Evolutionary conservation across 306 rosid species (phyloP).

Genomic region (Rosa rugosa): DNA sequence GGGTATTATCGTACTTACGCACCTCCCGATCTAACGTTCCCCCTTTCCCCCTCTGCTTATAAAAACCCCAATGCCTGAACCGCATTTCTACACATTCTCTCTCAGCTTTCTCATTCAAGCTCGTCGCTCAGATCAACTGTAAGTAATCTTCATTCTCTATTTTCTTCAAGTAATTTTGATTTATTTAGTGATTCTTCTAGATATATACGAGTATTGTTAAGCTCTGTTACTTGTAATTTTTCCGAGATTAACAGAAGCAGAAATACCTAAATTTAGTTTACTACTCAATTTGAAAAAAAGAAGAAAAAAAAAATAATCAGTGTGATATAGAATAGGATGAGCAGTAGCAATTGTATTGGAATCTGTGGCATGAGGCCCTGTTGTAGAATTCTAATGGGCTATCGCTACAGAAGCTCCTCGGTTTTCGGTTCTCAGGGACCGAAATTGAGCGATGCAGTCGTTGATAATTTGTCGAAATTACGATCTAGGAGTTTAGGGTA

Average conservation of each 20-base stretch:
- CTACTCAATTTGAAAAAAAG: background rate
- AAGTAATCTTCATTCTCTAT: conserved; percentile 34
- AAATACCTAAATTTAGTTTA: conserved; percentile 14
- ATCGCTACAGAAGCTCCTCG: conserved; percentile 42
- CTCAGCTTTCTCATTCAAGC: conserved; percentile 29
- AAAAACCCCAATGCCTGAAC: conserved; percentile 4
- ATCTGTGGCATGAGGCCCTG: conserved; percentile 71
- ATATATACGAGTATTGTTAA: background rate
- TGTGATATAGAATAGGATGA: conserved; percentile 42
- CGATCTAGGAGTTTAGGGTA: conserved; percentile 28
- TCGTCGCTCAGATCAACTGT: conserved; percentile 32
- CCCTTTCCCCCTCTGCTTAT: conserved; percentile 15
- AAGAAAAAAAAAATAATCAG: background rate
- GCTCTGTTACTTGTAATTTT: conserved; percentile 30
- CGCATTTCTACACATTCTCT: conserved; percentile 2
- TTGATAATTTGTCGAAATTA: conserved; percentile 34
- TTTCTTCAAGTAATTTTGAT: background rate
- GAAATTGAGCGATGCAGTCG: conserved; percentile 30
- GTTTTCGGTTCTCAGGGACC: conserved; percentile 47
- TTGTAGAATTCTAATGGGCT: conserved; percentile 51
- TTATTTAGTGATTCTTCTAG: background rate
- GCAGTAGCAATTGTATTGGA: conserved; percentile 59
- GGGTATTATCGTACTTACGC: conserved; percentile 33
- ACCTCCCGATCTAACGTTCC: conserved; percentile 25
- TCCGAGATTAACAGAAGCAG: conserved; percentile 22